Evolutionary conservation across 345 rosid species (phyloP), one percentile per base, ranked within the genome.

Genomic region (Physaria fendleri): DNA sequence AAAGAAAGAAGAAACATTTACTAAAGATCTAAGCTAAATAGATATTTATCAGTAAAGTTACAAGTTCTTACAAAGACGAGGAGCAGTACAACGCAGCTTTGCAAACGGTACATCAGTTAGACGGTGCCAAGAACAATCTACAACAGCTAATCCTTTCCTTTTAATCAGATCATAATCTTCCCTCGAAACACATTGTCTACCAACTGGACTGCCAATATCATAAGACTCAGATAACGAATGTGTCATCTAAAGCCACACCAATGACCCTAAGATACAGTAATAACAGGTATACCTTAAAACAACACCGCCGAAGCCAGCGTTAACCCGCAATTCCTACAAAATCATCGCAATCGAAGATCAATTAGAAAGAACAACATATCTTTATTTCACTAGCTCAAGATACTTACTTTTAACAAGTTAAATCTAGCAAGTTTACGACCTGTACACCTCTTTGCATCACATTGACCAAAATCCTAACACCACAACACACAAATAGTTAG

Each of bases 51-150:
- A 41, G 10, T 32, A 47, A 28, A 32, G 28, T n/a, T n/a, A n/a
- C 14, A 51, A 59, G 55, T 69, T 70, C 95, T 48, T 83, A 93
- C 99, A 75, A 37, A 93, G 79, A 55, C 97, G 95, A 72, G 99
- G 96, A 53, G 94, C 83, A 65, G 84, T 64, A 71, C 97, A 89
- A 12, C 91, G 95, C 68, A 93, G 73, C 79, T 93, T 93, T 72
- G 71, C 82, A 49, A 93, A 93, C 5, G 97, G 99, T 23, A 93
- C 97, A 81, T 93, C 99, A 33, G 55, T 83, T 68, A 93, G 63
- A 47, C 97, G 92, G n/a, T 95, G 92, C 99, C 96, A 93, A 18
- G 99, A 93, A 71, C 99, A 93, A 77, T 93, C 99, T 47, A 93
- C 97, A 21, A 93, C 99, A 30, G 95, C 97, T 76, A 93, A 73